Evolutionary conservation across 208 protist species (phyloP).

Genomic region (Angomonas ambiguus): DNA sequence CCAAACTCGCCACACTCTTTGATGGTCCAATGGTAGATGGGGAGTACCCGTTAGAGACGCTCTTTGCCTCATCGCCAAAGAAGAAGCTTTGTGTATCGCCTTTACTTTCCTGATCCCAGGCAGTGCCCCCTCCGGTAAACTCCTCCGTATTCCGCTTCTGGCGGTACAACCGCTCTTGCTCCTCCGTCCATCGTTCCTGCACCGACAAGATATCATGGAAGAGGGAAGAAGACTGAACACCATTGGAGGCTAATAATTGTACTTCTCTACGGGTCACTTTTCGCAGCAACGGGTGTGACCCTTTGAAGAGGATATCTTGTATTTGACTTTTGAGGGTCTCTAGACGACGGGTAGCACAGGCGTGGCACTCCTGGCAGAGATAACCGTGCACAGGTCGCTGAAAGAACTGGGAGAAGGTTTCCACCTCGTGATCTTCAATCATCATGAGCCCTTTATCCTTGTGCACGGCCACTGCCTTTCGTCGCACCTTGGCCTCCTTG

Average conservation of each 20-base stretch:
- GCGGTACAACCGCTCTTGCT: slow-evolving; percentile 12
- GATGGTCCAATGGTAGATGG: not conserved
- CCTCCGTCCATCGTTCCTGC: slow-evolving; percentile 12
- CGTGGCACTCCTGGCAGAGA: slow-evolving; percentile 72
- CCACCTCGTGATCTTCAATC: slow-evolving; percentile 80
- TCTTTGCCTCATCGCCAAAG: not conserved
- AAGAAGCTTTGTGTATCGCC: not conserved
- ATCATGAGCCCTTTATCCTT: slow-evolving; percentile 72
- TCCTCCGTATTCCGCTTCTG: not conserved
- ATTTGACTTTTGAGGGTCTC: slow-evolving; percentile 69
- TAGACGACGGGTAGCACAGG: slow-evolving; percentile 48
- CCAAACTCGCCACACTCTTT: no score
- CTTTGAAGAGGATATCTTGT: slow-evolving; percentile 55
- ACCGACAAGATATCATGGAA: slow-evolving; percentile 22
- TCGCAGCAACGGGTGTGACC: slow-evolving; percentile 52
- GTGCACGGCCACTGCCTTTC: slow-evolving; percentile 36
- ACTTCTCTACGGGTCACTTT: slow-evolving; percentile 25
- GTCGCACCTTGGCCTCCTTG: slow-evolving; percentile 41
- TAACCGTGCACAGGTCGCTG: slow-evolving; percentile 74
- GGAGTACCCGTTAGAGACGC: not conserved
- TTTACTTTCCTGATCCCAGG: not conserved
- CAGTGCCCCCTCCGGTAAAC: not conserved
- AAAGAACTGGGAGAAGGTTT: slow-evolving; percentile 79
- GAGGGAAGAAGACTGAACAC: slow-evolving; percentile 17
- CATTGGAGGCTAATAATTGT: slow-evolving; percentile 14